These are phyloP conservation scores for Scheffersomyces lignosus DNA, from an alignment of 805 yeast species.

Conservation along the genomic window DNA sequence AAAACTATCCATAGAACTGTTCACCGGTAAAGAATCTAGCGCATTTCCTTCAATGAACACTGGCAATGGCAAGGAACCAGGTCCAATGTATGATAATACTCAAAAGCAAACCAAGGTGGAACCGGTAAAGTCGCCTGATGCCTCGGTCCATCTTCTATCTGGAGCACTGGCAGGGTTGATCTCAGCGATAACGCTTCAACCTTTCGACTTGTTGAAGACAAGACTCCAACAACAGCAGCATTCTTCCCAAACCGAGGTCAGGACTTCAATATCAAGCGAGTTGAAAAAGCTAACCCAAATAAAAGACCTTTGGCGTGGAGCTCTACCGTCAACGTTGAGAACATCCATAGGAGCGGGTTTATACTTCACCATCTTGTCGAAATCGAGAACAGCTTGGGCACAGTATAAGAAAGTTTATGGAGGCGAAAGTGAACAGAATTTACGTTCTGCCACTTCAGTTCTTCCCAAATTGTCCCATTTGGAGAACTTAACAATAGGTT, in stretches of 20 bases:
- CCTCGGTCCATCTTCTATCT: conserved; percentile 60
- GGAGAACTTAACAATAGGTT: conserved; percentile 77
- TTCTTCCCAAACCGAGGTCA: conserved; percentile 15
- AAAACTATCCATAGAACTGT: no score
- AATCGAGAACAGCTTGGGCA: conserved; percentile 55
- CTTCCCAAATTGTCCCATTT: conserved; percentile 71
- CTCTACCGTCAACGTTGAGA: conserved; percentile 84
- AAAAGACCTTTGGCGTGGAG: conserved; percentile 85
- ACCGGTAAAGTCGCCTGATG: conserved; percentile 1
- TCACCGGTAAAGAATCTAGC: no score
- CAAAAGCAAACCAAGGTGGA: no score
- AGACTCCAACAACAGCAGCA: conserved; percentile 63
- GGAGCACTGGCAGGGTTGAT: conserved; percentile 86
- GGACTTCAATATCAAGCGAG: conserved; percentile 38
- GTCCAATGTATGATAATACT: no score
- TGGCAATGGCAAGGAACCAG: no score
- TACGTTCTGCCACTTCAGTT: conserved; percentile 33
- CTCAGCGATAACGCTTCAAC: conserved; percentile 80
- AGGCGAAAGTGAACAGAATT: conserved; percentile 6
- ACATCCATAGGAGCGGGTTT: conserved; percentile 90
- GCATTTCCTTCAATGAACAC: no score
- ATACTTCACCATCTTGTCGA: conserved; percentile 72
- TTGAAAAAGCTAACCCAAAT: conserved; percentile 42
- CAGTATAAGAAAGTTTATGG: conserved; percentile 12
- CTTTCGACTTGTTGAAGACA: conserved; percentile 86